Conservation (phyloP, 164 flowering plant genomes). For the Protea cynaroides region DNA sequence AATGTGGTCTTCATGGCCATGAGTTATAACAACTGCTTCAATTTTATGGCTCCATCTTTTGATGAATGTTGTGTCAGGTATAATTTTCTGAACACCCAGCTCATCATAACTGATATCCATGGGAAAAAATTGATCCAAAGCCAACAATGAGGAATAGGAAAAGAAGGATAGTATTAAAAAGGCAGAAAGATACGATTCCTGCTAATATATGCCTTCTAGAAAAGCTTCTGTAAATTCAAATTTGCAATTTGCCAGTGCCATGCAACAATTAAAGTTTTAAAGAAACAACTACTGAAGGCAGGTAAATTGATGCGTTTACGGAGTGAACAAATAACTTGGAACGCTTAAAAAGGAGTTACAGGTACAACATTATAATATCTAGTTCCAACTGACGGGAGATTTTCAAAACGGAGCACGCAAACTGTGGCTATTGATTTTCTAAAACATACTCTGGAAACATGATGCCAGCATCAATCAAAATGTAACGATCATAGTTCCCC, state of each 20-base stretch:
- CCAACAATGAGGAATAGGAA: background rate
- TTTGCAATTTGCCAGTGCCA: background rate
- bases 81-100: constrained; percentile 89
- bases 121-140: constrained; percentile 1
- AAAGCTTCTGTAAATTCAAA: background rate
- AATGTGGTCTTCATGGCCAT: constrained; percentile 99
- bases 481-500: constrained; percentile 92
- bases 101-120: constrained; percentile 66
- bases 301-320: too few relatives aligned
- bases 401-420: too few relatives aligned
- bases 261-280: background rate
- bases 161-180: background rate
- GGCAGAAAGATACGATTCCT: background rate
- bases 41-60: constrained; percentile 96
- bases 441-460: constrained; percentile 96
- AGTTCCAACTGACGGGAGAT: too few relatives aligned
- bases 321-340: too few relatives aligned
- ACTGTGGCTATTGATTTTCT: background rate
- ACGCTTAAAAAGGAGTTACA: too few relatives aligned
- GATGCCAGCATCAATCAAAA: constrained; percentile 93
- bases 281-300: background rate
- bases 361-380: too few relatives aligned
- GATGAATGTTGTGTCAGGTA: constrained; percentile 93
- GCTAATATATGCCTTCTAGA: background rate
- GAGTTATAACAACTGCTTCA: constrained; percentile 95